These are phyloP conservation scores for Symbiodinium natans DNA, from an alignment of 73 alveolate genomes.

Conservation along the genomic window DNA sequence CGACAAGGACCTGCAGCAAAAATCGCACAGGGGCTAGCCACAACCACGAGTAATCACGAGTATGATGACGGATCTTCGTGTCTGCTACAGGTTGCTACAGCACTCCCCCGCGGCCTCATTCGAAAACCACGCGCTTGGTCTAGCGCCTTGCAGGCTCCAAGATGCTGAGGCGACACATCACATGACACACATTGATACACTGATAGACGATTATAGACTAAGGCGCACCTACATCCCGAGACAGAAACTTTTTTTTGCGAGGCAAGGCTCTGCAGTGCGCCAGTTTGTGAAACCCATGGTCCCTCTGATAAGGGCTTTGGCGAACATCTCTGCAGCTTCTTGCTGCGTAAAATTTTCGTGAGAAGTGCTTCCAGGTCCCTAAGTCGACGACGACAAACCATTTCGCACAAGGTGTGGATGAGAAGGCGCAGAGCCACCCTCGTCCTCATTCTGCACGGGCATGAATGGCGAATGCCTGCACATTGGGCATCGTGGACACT, in stretches of 20 bases:
- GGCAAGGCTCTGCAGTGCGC: not conserved
- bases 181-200: too few species aligned
- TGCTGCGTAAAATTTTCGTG: not conserved
- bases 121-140: not conserved
- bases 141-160: too few species aligned
- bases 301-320: too few species aligned
- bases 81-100: too few species aligned
- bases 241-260: not conserved
- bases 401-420: not conserved
- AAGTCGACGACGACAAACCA: not conserved
- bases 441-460: constrained; percentile 41
- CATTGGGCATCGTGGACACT: constrained; percentile 86
- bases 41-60: not conserved
- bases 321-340: too few species aligned
- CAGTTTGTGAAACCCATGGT: not conserved
- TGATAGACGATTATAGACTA: too few species aligned
- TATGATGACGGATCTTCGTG: not conserved
- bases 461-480: constrained; percentile 84
- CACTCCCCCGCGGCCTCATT: constrained; percentile 1
- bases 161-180: too few species aligned
- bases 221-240: too few species aligned
- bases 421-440: not conserved
- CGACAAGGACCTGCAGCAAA: constrained; percentile 45
- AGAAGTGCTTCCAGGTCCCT: too few species aligned
- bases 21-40: not conserved